Evolutionary conservation across 805 yeast species (phyloP), one percentile per base, ranked within the genome.

Genomic region (Ogataea pini): DNA sequence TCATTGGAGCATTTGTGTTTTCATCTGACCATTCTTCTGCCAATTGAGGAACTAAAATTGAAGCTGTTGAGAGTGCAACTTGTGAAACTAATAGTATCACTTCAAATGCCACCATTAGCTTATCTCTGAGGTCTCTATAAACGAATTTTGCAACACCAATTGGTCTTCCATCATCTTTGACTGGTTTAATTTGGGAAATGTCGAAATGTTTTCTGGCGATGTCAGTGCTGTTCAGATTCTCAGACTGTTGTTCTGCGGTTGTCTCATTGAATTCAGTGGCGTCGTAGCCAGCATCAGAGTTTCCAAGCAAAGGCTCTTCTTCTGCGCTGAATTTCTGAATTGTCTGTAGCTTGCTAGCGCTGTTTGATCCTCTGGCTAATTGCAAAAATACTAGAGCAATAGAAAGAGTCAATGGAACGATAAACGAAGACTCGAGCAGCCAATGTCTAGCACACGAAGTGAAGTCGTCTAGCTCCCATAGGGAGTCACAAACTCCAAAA

Each of bases 151-250:
- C 60, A 7, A 65, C 62, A 3, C 89, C 89, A 51, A 81, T 82
- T 7, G 83, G 79, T 9, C 77, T 73, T 5, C 89, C 90, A 63
- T 83, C 83, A 8, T 75, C 73, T 49, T 77, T 77, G 2, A 76
- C 67, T 14, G 82, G 77, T 12, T 76, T 69, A 31, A 86, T 62
- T 17, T 77, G 74, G 16, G 77, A 72, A 27, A 86, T 73, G 55
- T 86, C 86, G 55, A 86, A 86, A 63, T 86, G 94, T 38, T 77
- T 77, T 27, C 78, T 78, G 36, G 80, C 75, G 33, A 80, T 51
- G 3, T 58, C 31, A 8, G 39, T 42, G 20, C 20, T 20, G 34
- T 36, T 36, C 10, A 36, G 29, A 16, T 28, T 25, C 24, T 39
- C 16, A 5, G 9, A 16, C n/a, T 27, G 20, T 17, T 39, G 42